Evolutionary conservation across 176 grass and related monocot genomes (phyloP), one percentile per base, ranked within the genome.

Genomic region (Raddia guianensis): DNA sequence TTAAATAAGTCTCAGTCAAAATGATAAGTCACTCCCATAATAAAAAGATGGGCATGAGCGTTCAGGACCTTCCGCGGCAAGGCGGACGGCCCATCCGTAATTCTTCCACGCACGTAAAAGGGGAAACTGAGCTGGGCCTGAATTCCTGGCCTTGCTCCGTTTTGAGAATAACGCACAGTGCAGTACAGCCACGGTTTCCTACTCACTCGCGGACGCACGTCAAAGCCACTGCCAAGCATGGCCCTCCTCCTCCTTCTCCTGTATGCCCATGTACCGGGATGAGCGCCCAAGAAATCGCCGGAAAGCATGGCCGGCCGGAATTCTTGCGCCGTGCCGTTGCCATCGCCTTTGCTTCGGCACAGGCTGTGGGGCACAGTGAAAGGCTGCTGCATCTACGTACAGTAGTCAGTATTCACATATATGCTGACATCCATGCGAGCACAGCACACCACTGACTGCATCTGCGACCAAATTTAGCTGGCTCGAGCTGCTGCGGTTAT

Each of bases 321-420:
- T 19, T 47, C 12, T 82, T 20, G 48, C 68, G 18, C 84, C 70
- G 52, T 73, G 42, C 67, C 57, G 80, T 79, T 59, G 86, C 86
- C 68, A 67, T 83, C 74, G 74, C 80, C 80, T 87, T 83, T 66
- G 77, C 43, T 42, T 12, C 68, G 33, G 69, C 35, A 71, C 72
- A 70, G 63, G 54, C 72, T 70, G 58, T 43, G 48, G 48, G 40
- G 13, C 82, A 66, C 79, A 72, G 80, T 76, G 80, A 83, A 83
- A 83, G 86, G 20, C 42, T 66, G 20, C 42, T 66, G 47, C 1
- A 10, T n/a, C 37, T 40, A 40, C 37, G 37, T 40, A 40, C 37
- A 40, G 47, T 32, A 3, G 1, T 9, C 42, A 33, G 58, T 32
- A 3, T 3, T 9, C 63, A 16, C 49, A 64, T 3, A 18, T 77